phyloP scores from a whole-genome alignment of 495 filamentous ascomycete genomes.

The Penicillium daleae region DNA sequence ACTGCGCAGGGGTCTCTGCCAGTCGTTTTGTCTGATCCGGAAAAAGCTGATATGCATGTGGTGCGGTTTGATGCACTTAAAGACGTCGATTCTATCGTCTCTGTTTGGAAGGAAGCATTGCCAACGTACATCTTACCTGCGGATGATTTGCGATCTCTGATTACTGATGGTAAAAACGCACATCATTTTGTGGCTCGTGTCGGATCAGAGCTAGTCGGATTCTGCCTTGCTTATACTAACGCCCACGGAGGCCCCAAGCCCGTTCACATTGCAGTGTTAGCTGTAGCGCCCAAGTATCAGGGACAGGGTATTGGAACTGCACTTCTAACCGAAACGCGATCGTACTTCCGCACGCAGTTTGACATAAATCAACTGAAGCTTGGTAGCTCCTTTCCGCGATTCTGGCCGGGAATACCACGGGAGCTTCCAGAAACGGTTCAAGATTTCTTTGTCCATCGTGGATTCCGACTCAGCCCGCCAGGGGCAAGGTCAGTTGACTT shows the following conservation, averaged over 20 bases:
- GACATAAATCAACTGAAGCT: conserved; percentile 34
- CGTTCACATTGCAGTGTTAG: conserved; percentile 45
- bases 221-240: conserved; percentile 47
- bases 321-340: conserved; percentile 39
- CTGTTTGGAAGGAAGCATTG: conserved; percentile 45
- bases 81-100: conserved; percentile 37
- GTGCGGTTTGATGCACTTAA: conserved; percentile 22
- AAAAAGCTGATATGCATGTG: conserved; percentile 24
- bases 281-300: conserved; percentile 44
- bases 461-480: conserved; percentile 40
- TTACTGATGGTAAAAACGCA: conserved; percentile 29
- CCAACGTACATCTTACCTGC: conserved; percentile 43
- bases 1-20: conserved; percentile 42
- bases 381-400: conserved; percentile 51
- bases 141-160: conserved; percentile 33
- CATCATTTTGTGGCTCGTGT: conserved; percentile 44
- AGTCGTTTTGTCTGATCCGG: conserved; percentile 26
- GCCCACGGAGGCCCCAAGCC: conserved; percentile 27
- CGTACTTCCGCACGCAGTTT: conserved; percentile 34
- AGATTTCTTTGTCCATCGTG: conserved; percentile 51
- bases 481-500: conserved; percentile 44
- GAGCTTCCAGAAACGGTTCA: conserved; percentile 41
- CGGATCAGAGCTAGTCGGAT: conserved; percentile 39
- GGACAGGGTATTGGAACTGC: conserved; percentile 48
- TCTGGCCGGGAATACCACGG: conserved; percentile 53